Evolutionary conservation across 495 filamentous ascomycete species (phyloP), one percentile per base, ranked within the genome.

Genomic region (Aspergillus asperescens): DNA sequence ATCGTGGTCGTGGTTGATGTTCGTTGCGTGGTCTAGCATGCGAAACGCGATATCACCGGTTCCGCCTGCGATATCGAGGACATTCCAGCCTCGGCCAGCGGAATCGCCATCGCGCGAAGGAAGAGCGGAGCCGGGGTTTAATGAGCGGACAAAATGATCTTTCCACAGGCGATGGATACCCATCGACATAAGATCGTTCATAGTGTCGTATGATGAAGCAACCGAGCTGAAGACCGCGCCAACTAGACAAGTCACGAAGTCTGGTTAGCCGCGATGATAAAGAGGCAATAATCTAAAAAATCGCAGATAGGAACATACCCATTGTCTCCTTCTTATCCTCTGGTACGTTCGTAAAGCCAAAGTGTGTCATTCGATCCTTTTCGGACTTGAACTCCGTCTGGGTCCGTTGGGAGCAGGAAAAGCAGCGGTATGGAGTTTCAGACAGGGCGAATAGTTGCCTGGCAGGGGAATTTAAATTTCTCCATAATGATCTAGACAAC

Each of bases 141-240:
- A 79, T 19, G 85, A 85, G 50, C 90, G 84, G 34, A 97, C 93
- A 69, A 97, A 98, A 72, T 95, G 82, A 71, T 96, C 93, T 80
- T 98, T 98, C 93, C 93, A 98, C 42, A 97, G 75, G 13, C 93
- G 88, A 71, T 98, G 93, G 73, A 95, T 90, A 29, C 90, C 90
- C 22, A 97, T 82, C 35, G 91, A 96, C 93, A 98, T 97, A 44
- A 96, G 81, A 69, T 98, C 93, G 79, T 98, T 98, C 93, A 98
- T 98, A 57, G 82, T 83, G 67, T 96, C 91, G 76, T 93, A 87
- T 23, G 84, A 88, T 42, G 88, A 81, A 58, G 93, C 92, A 43
- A 98, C 92, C 64, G 89, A 95, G 70, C 90, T 93, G 77, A 97
- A 98, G 54, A 98, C 93, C 35, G 81, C 81, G 58, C 83, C 85